Evolutionary conservation across 1,284 basidiomycete genomes (phyloP), one percentile per base, ranked within the genome.

Genomic region (Malassezia slooffiae): DNA sequence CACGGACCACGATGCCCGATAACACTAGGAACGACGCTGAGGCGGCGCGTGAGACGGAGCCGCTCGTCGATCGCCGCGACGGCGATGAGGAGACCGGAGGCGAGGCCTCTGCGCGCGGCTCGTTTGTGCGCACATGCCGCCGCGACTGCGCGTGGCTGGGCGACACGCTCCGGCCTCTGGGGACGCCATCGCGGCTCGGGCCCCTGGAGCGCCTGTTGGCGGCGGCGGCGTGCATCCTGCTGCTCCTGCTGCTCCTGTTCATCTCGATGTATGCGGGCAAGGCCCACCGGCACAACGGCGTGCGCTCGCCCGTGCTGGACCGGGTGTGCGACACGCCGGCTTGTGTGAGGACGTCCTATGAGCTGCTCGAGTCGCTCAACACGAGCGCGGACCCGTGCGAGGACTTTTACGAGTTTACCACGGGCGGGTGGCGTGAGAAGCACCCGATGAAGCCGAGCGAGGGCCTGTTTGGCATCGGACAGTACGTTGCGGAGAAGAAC

Each of bases 401-500:
- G 57, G 82, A 90, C 71, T 96, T 96, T 69, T 95, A 91, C 69
- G 77, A 82, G 52, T 97, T 83, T 71, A 79, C 86, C 13, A 61
- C 57, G 37, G 62, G 62, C 50, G 50, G 68, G 32, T 70, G 58
- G 59, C 57, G 50, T 20, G 52, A 46, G 5, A 15, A 49, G 3
- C 67, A 62, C 34, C 56, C 58, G 17, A 64, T 59, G 24, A 62
- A 58, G 16, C 46, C 24, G 21, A 46, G 84, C 79, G 78, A 47
- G 13, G 54, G 54, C 41, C 59, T 60, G 45, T 70, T 54, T 70
- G 77, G 74, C 74, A 30, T 52, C n/a, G 56, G 50, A 7, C 49
- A 57, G 39, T 58, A 36, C 23, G 49, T 62, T 35, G 33, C 43
- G 9, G 41, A 45, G 2, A 47, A 54, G 16, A 62, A 57, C 45